Percentiles rank a stretch among this genome's conserved stretches.
Conservation (phyloP, 192 early-diverging fungal genomes). For the Backusella circina region DNA sequence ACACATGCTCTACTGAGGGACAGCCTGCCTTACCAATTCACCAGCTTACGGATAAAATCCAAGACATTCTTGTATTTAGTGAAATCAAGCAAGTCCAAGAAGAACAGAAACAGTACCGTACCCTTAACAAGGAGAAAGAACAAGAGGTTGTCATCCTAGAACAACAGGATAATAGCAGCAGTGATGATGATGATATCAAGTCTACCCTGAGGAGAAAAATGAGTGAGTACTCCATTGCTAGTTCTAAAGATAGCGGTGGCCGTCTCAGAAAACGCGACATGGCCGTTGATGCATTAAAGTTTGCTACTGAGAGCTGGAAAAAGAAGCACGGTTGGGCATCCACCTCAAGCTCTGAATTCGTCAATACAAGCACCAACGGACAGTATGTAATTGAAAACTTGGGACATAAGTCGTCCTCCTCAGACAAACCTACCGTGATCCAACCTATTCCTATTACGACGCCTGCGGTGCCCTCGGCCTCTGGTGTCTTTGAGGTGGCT, state of each 20-base stretch:
- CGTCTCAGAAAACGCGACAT: background rate
- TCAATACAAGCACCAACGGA: background rate
- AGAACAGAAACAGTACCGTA: background rate
- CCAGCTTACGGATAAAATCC: constrained; percentile 15
- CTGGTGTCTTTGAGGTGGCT: constrained; percentile 16
- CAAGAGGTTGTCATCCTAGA: background rate
- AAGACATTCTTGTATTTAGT: constrained; percentile 16
- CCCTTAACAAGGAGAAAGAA: background rate
- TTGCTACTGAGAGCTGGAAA: constrained; percentile 5
- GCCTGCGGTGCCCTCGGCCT: background rate
- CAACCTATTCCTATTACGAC: background rate
- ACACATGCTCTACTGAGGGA: background rate
- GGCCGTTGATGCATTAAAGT: constrained; percentile 5
- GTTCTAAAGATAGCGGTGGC: background rate
- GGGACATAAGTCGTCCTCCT: background rate
- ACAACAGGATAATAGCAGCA: background rate
- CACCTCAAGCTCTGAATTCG: background rate
- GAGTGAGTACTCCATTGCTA: background rate
- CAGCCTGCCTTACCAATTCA: background rate
- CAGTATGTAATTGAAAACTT: background rate
- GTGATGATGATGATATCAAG: constrained; percentile 3
- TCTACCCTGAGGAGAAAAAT: background rate
- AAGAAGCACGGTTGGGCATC: constrained; percentile 8
- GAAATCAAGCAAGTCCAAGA: constrained; percentile 5
- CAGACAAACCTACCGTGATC: background rate